Evolutionary conservation across 2,329 filamentous ascomycete species (phyloP).

Genomic region (Cladobotryum protrusum): DNA sequence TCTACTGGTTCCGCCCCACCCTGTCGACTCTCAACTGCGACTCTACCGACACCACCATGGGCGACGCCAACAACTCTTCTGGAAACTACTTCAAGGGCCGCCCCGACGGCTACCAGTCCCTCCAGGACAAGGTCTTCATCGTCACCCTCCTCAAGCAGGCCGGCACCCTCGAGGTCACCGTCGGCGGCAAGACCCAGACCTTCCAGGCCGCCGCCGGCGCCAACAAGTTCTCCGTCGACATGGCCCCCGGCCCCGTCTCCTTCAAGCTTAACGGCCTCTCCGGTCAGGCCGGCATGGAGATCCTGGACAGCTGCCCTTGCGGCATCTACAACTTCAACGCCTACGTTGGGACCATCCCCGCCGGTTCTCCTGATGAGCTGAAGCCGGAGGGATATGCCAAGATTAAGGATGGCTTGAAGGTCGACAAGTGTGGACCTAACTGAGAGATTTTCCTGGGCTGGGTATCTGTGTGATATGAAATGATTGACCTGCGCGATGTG

Average conservation of each 20-base stretch:
- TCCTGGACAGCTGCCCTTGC: slow-evolving; percentile 39
- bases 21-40: slow-evolving; percentile 38
- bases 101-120: slow-evolving; percentile 40
- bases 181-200: slow-evolving; percentile 33
- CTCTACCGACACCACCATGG: slow-evolving; percentile 42
- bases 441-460: too few relatives aligned
- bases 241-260: slow-evolving; percentile 41
- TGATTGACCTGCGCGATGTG: too few relatives aligned
- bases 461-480: too few relatives aligned
- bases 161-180: slow-evolving; percentile 38
- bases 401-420: slow-evolving; percentile 23
- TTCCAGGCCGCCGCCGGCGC: slow-evolving; percentile 41
- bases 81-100: slow-evolving; percentile 46
- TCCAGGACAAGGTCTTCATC: slow-evolving; percentile 43
- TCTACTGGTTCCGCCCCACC: slow-evolving; percentile 48
- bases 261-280: slow-evolving; percentile 39
- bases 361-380: slow-evolving; percentile 28
- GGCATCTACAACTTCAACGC: slow-evolving; percentile 50
- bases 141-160: slow-evolving; percentile 39
- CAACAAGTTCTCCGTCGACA: slow-evolving; percentile 36
- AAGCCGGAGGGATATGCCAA: slow-evolving; percentile 26
- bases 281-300: slow-evolving; percentile 39
- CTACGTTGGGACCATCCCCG: slow-evolving; percentile 45
- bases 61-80: slow-evolving; percentile 33
- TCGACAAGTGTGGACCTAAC: slow-evolving; percentile 18